phyloP scores from a whole-genome alignment of 2,329 filamentous ascomycete genomes.

The Curvularia verruculosa region DNA sequence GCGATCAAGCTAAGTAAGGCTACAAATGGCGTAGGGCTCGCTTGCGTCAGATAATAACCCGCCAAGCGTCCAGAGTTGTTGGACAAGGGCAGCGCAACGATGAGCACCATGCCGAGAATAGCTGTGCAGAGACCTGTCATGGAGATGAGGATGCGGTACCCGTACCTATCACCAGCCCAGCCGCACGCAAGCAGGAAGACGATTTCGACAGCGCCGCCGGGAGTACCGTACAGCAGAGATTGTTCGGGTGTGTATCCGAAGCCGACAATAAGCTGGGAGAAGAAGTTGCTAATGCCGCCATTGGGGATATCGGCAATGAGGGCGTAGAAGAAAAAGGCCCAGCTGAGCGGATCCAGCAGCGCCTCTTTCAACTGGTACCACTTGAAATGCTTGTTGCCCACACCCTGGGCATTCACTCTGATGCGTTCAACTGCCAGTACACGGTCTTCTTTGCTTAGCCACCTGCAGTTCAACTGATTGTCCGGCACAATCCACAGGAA shows the following conservation, averaged over 20 bases:
- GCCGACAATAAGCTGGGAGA: constrained; percentile 64
- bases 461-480: constrained; percentile 65
- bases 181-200: constrained; percentile 62
- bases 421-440: constrained; percentile 73
- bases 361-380: constrained; percentile 68
- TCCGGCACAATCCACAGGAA: constrained; percentile 61
- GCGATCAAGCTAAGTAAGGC: constrained; percentile 67
- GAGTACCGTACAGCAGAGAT: constrained; percentile 68
- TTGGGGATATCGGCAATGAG: constrained; percentile 64
- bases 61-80: constrained; percentile 65
- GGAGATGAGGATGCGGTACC: constrained; percentile 64
- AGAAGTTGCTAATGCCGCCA: constrained; percentile 66
- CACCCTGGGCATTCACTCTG: constrained; percentile 75
- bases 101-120: constrained; percentile 68
- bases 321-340: constrained; percentile 65
- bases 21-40: constrained; percentile 67
- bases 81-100: constrained; percentile 65
- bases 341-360: constrained; percentile 63
- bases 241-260: constrained; percentile 70
- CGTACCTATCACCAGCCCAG: constrained; percentile 62
- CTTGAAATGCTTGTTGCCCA: constrained; percentile 73
- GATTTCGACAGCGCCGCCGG: constrained; percentile 69
- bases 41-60: constrained; percentile 70
- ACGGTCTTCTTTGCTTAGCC: constrained; percentile 70
- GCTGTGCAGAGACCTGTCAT: constrained; percentile 58